Percentiles rank a stretch among this genome's conserved stretches.
Conservation (phyloP, 1,139 yeast genomes). For the Zhuliangozyma blackwelliae region DNA sequence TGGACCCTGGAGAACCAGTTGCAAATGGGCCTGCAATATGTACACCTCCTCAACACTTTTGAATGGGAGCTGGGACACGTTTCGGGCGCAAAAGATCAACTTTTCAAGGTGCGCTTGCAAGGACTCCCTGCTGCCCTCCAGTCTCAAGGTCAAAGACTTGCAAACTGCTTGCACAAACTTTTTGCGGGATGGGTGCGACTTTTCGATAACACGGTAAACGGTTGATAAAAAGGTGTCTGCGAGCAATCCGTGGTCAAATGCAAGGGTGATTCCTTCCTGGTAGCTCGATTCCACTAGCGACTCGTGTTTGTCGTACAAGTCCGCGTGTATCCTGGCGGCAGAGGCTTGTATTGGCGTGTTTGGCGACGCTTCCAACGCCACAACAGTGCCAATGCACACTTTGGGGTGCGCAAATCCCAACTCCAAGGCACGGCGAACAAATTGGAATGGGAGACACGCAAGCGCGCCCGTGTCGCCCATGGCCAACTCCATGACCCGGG, state of each 20-base stretch:
- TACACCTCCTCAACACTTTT: slow-evolving; percentile 37
- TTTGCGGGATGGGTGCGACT: slow-evolving; percentile 40
- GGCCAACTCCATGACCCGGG: slow-evolving; percentile 45
- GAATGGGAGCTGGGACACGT: slow-evolving; percentile 33
- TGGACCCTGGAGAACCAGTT: slow-evolving; percentile 19
- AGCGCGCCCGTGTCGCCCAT: slow-evolving; percentile 36
- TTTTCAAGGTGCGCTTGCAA: slow-evolving; percentile 3
- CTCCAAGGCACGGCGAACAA: slow-evolving; percentile 51
- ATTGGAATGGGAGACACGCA: slow-evolving; percentile 48
- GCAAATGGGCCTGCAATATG: slow-evolving; percentile 13
- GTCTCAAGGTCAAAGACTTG: slow-evolving; percentile 19
- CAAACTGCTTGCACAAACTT: slow-evolving; percentile 36
- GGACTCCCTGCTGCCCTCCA: slow-evolving; percentile 1
- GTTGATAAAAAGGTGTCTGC: slow-evolving; percentile 16
- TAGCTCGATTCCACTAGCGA: slow-evolving; percentile 65
- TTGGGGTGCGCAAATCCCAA: slow-evolving; percentile 77
- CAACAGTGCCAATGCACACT: slow-evolving; percentile 59
- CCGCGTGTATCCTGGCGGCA: slow-evolving; percentile 51
- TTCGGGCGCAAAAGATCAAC: slow-evolving; percentile 5
- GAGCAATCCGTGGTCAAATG: slow-evolving; percentile 35
- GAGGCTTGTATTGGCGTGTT: slow-evolving; percentile 37
- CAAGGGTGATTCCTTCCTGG: slow-evolving; percentile 57
- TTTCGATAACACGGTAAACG: slow-evolving; percentile 42
- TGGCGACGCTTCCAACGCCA: slow-evolving; percentile 63
- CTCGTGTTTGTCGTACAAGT: slow-evolving; percentile 62